Conservation (phyloP, 148 eudicot genomes). For the Nyssa sinensis region DNA sequence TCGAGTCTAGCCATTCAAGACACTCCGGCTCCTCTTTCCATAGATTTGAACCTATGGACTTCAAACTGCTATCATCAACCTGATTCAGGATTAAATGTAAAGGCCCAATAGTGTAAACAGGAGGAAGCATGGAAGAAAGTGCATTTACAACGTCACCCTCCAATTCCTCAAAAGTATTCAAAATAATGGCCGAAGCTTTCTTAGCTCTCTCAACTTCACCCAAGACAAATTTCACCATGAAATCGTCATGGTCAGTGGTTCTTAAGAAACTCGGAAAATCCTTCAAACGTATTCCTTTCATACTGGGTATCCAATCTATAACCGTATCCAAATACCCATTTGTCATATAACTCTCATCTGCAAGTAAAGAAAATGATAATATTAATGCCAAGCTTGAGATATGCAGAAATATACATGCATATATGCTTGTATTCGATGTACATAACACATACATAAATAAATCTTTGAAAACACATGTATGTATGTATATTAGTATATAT, state of each 20-base stretch:
- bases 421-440: too few relatives aligned
- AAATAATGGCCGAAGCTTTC: slow-evolving; percentile 23
- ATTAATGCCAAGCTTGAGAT: too few relatives aligned
- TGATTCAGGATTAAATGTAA: slow-evolving; percentile 10
- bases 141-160: slow-evolving; percentile 24
- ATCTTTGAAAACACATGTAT: too few relatives aligned
- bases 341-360: slow-evolving; percentile 22
- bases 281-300: slow-evolving; percentile 34
- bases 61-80: not conserved
- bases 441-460: too few relatives aligned
- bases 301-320: slow-evolving; percentile 34
- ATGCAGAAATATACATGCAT: too few relatives aligned
- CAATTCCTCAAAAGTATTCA: slow-evolving; percentile 36
- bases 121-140: slow-evolving; percentile 18
- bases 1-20: slow-evolving; percentile 34
- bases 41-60: slow-evolving; percentile 20
- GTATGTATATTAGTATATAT: not conserved
- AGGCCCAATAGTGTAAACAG: slow-evolving; percentile 34
- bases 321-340: slow-evolving; percentile 28
- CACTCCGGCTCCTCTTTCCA: slow-evolving; percentile 36
- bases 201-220: not conserved
- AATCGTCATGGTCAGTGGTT: slow-evolving; percentile 25
- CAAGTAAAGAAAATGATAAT: too few relatives aligned
- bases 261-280: slow-evolving; percentile 34
- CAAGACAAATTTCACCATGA: slow-evolving; percentile 15